Evolutionary conservation across 192 early-diverging fungal genomes (phyloP).

Genomic region (Piromyces sp.): DNA sequence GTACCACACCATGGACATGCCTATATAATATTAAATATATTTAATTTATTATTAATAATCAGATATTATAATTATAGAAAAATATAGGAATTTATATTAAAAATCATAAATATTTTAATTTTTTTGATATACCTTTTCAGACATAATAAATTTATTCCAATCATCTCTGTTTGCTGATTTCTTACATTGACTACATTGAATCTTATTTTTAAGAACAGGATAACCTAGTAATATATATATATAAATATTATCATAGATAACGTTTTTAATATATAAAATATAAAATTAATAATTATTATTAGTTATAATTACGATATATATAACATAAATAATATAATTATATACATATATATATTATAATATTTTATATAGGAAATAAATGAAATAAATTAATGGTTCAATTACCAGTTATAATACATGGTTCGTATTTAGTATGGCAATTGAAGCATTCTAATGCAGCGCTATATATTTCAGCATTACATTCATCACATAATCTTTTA

Average conservation of each 20-base stretch:
- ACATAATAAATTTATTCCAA: slow-evolving; percentile 46
- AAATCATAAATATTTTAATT: not conserved
- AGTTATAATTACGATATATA: too few species aligned
- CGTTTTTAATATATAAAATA: not conserved
- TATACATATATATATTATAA: too few species aligned
- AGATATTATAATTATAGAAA: not conserved
- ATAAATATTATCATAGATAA: too few species aligned
- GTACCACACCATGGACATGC: slow-evolving; percentile 33
- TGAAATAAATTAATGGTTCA: too few species aligned
- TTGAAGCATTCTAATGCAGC: slow-evolving; percentile 25
- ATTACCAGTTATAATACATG: slow-evolving; percentile 42
- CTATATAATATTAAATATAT: slow-evolving; percentile 1
- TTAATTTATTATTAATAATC: not conserved
- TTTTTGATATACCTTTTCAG: slow-evolving; percentile 16
- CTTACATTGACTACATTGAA: slow-evolving; percentile 25
- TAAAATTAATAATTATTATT: not conserved
- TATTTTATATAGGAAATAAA: too few species aligned
- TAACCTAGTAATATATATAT: too few species aligned
- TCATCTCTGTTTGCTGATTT: slow-evolving; percentile 41
- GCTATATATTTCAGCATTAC: slow-evolving; percentile 29
- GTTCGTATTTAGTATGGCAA: slow-evolving; percentile 20
- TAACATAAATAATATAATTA: too few species aligned
- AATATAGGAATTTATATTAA: not conserved
- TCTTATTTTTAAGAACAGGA: slow-evolving; percentile 26
- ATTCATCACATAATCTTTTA: slow-evolving; percentile 32